phyloP scores from a whole-genome alignment of 768 basidiomycete species.

The Russula sp. region DNA sequence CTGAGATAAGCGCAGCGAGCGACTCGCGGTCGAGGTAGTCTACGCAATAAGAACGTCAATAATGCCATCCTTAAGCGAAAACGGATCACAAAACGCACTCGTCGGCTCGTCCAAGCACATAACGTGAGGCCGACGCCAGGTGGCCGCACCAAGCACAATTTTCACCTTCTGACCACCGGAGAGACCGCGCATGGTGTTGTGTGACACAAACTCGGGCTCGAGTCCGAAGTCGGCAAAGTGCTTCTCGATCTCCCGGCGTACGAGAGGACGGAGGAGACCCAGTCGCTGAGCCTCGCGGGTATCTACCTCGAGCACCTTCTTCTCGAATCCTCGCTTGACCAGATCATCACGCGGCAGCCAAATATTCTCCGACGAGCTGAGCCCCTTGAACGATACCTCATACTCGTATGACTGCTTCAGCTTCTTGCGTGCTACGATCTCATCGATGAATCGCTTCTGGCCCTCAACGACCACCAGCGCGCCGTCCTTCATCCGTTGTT shows the following conservation, averaged over 20 bases:
- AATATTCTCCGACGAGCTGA: conserved; percentile 96
- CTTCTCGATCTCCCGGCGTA: conserved; percentile 98
- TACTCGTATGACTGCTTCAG: conserved; percentile 99
- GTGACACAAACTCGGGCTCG: conserved; percentile 97
- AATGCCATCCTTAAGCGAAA: background rate
- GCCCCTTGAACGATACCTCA: conserved; percentile 91
- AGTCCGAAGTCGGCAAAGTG: conserved; percentile 99
- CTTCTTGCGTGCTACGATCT: conserved; percentile 89
- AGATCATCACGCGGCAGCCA: conserved; percentile 97
- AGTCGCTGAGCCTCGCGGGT: conserved; percentile 96
- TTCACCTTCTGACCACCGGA: conserved; percentile 99
- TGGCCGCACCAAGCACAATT: conserved; percentile 96
- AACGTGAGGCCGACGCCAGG: conserved; percentile 98
- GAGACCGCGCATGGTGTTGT: conserved; percentile 99
- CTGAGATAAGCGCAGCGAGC: conserved; percentile 96
- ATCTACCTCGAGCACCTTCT: conserved; percentile 98
- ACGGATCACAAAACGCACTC: conserved; percentile 42
- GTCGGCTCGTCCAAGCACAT: conserved; percentile 97
- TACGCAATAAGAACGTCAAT: conserved; percentile 29
- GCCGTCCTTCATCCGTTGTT: conserved; percentile 96
- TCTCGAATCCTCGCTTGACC: conserved; percentile 97
- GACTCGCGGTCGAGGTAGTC: conserved; percentile 99
- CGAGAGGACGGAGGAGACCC: conserved; percentile 91
- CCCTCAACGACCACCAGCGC: conserved; percentile 81
- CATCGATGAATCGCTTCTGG: conserved; percentile 91